Evolutionary conservation across 2,329 filamentous ascomycete species (phyloP).

Genomic region (Colletotrichum coccodes): DNA sequence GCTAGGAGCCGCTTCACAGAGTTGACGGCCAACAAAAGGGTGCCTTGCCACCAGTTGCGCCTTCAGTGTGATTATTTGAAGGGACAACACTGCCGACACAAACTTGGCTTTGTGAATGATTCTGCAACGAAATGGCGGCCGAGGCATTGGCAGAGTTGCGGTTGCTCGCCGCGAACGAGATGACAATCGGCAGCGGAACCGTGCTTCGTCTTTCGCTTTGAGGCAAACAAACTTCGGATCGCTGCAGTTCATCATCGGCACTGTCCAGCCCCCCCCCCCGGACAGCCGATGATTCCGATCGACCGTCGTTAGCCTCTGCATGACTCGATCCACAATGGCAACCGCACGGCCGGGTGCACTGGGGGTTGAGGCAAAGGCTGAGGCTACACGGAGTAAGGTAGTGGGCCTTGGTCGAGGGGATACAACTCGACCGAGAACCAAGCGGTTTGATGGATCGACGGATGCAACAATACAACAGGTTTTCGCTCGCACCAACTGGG

Average conservation of each 20-base stretch:
- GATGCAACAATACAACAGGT: not conserved
- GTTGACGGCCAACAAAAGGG: not conserved
- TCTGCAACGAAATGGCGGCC: not conserved
- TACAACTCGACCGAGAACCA: not conserved
- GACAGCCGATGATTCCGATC: slow-evolving; percentile 6
- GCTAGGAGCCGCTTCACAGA: not conserved
- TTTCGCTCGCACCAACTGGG: not conserved
- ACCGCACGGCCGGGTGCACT: slow-evolving; percentile 5
- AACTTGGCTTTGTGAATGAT: not conserved
- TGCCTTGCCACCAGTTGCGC: not conserved
- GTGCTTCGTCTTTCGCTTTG: slow-evolving; percentile 14
- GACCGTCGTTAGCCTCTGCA: slow-evolving; percentile 8
- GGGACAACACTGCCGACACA: not conserved
- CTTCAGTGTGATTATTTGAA: not conserved
- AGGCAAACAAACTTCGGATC: slow-evolving; percentile 13
- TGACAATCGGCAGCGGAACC: not conserved
- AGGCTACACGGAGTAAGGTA: slow-evolving; percentile 2
- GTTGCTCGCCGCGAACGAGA: not conserved
- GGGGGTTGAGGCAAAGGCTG: not conserved
- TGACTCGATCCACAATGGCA: slow-evolving; percentile 14
- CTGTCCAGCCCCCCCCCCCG: not conserved
- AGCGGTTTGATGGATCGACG: not conserved
- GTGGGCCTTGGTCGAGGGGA: not conserved
- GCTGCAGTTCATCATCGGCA: slow-evolving; percentile 12
- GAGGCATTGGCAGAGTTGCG: not conserved